Conservation (phyloP, 148 eudicot species). For the Nyssa sinensis region DNA sequence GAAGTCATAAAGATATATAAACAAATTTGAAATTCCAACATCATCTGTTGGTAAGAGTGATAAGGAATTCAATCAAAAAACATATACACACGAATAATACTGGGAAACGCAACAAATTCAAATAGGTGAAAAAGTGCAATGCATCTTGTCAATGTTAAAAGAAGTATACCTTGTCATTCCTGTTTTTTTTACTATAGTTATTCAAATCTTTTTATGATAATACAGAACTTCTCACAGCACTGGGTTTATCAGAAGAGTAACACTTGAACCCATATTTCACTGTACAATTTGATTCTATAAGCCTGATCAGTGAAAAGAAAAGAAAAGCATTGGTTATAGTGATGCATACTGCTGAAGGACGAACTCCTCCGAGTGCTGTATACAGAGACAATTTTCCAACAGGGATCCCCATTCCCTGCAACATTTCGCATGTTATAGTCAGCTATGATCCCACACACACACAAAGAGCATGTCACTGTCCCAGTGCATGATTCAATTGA, state of each 20-base stretch:
- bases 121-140: too few species aligned
- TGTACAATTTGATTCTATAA: background rate
- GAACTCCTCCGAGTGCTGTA: conserved; percentile 95
- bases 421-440: conserved; percentile 18
- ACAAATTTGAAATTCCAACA: background rate
- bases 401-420: conserved; percentile 98
- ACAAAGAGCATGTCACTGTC: background rate
- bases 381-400: conserved; percentile 92
- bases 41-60: too few species aligned
- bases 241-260: background rate
- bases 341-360: conserved; percentile 83
- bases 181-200: too few species aligned
- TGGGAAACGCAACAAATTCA: too few species aligned
- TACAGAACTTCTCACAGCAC: background rate
- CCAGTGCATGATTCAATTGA: background rate
- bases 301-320: background rate
- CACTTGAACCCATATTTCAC: background rate
- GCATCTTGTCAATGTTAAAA: too few species aligned
- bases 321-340: background rate
- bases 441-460: background rate
- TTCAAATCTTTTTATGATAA: background rate
- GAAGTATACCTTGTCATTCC: too few species aligned
- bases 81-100: too few species aligned
- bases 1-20: background rate
- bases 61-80: too few species aligned